Percentiles rank a stretch among this genome's conserved stretches.
These are phyloP conservation scores for Turritis glabra DNA, from an alignment of 345 rosid species.

Conservation along the genomic window DNA sequence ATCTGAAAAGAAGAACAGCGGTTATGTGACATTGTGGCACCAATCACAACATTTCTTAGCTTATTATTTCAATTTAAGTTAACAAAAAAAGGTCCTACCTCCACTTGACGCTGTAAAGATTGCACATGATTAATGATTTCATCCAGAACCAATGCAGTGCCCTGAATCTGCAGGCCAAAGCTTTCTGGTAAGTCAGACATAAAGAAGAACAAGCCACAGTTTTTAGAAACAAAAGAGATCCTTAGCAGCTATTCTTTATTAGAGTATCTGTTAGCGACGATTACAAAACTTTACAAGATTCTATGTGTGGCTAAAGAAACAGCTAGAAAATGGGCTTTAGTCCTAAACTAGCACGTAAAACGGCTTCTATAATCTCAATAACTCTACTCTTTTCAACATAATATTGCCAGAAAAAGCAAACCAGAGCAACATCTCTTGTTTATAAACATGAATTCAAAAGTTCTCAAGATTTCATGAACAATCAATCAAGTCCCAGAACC, in stretches of 20 bases:
- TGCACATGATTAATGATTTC: constrained; percentile 97
- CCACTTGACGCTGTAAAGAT: constrained; percentile 88
- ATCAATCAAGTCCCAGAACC: constrained; percentile 23
- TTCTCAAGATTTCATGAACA: constrained; percentile 10
- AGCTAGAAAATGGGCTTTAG: neutral
- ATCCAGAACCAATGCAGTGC: constrained; percentile 91
- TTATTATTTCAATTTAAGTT: neutral
- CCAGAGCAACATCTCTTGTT: neutral
- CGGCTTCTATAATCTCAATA: constrained; percentile 3
- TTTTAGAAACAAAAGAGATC: neutral
- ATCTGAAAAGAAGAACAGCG: constrained; percentile 52
- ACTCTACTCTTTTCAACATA: neutral
- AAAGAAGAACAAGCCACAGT: constrained; percentile 4
- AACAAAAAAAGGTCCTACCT: constrained; percentile 53
- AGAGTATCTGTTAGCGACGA: neutral
- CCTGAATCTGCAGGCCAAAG: constrained; percentile 69
- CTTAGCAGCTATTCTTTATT: neutral
- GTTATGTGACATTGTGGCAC: constrained; percentile 1
- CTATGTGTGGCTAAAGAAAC: constrained; percentile 2
- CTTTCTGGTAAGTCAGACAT: constrained; percentile 19
- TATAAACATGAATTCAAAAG: neutral
- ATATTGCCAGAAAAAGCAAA: neutral
- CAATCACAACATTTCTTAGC: neutral
- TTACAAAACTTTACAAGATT: neutral
- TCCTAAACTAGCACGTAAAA: constrained; percentile 9